phyloP scores from a whole-genome alignment of 2,329 filamentous ascomycete species.

The Pestalotiopsis sp. region DNA sequence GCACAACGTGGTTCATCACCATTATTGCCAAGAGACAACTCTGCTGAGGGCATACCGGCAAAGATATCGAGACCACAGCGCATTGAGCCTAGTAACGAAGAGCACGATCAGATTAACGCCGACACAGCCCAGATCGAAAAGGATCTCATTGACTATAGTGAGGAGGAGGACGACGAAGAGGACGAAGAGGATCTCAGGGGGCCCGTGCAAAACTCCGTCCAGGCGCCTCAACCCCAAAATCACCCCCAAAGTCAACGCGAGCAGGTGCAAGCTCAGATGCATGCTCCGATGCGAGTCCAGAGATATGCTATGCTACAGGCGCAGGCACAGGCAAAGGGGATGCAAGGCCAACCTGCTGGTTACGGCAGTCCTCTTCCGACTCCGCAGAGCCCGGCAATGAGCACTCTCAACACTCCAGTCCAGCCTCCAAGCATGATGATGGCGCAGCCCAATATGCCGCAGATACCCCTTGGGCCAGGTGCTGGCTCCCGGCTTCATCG shows the following conservation, averaged over 20 bases:
- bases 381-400: too few species aligned
- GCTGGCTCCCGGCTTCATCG: too few species aligned
- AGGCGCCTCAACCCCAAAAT: not conserved
- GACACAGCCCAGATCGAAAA: not conserved
- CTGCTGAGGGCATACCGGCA: too few species aligned
- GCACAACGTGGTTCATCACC: not conserved
- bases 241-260: not conserved
- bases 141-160: not conserved
- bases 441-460: too few species aligned
- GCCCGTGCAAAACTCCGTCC: not conserved
- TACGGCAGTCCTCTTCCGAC: not conserved
- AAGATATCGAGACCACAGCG: not conserved
- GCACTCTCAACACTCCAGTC: too few species aligned
- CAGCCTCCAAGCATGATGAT: too few species aligned
- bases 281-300: not conserved
- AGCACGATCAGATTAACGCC: not conserved
- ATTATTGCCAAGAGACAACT: not conserved
- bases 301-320: not conserved
- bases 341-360: not conserved
- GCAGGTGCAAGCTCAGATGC: not conserved
- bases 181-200: not conserved
- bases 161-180: not conserved
- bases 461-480: too few species aligned
- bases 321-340: not conserved
- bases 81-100: not conserved